Base-by-base conservation (phyloP, 2,329 filamentous ascomycete genomes). In the Bipolaris victoriae region DNA sequence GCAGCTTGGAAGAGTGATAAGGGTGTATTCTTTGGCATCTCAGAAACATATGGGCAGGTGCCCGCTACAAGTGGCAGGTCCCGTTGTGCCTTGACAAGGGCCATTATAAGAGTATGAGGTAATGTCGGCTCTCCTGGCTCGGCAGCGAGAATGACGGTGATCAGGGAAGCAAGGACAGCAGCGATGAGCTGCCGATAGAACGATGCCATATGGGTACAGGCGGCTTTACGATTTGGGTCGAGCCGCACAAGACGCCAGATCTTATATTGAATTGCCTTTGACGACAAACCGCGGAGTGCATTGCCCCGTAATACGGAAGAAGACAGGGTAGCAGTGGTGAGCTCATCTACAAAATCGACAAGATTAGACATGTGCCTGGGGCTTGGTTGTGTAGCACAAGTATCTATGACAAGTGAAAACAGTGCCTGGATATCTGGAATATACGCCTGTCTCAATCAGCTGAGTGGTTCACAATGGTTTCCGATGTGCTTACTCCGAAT, bases 1-100 rank as follows among this genome's bases (percentile, higher is more conserved):
- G 75, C 65, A 58, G 77, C 73, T 49, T 77, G 70, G 24, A 80
- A 75, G 1, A 76, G 48, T 2, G 73, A 74, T 26, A 75, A 52
- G 0, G 65, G 31, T 9, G 51, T 31, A 7, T n/a, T 45, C 22
- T 54, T 52, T 31, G 36, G 16, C 3, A 26, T 33, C 7, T 37
- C 18, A 7, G 31, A 13, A 1, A 48, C 9, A 58, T 74, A 70
- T n/a, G 51, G 55, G 53, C 71, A 76, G 43, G 52, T 31, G 6
- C 24, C 45, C 18, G 0, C 47, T 22, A 35, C 48, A 13, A 49
- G 5, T 3, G 62, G 56, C 20, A 71, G 51, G 5, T 67, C 48
- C 20, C 63, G 65, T 47, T 75, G 75, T 50, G 71, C 73, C 10
- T 61, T 57, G 10, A 76, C 55, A 16, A 77, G 55, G 29, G 67